Evolutionary conservation across 805 yeast genomes (phyloP).

Genomic region (Cyberlindnera veronae): DNA sequence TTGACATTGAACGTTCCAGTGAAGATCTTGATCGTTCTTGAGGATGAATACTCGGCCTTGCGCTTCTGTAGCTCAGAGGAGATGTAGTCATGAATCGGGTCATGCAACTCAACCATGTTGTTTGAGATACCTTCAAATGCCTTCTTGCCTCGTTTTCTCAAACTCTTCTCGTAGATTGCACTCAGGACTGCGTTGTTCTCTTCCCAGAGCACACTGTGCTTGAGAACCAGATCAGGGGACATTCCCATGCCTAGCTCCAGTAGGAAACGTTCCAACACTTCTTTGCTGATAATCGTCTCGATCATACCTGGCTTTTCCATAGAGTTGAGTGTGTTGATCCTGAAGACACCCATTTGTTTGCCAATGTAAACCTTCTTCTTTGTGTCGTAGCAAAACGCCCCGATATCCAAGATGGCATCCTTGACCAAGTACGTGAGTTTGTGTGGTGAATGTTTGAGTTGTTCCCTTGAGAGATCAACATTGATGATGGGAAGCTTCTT

Average conservation of each 20-base stretch:
- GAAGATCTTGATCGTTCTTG: conserved; percentile 56
- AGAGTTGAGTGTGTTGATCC: conserved; percentile 88
- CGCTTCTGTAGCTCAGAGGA: conserved; percentile 54
- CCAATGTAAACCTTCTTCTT: conserved; percentile 55
- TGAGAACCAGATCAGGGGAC: conserved; percentile 27
- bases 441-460: conserved; percentile 35
- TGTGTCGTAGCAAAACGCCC: conserved; percentile 76
- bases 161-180: conserved; percentile 57
- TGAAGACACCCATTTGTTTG: conserved; percentile 85
- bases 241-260: conserved; percentile 41
- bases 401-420: conserved; percentile 71
- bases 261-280: conserved; percentile 47
- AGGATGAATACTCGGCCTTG: conserved; percentile 47
- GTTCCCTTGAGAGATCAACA: conserved; percentile 34
- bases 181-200: conserved; percentile 87
- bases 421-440: conserved; percentile 50
- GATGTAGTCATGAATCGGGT: conserved; percentile 85
- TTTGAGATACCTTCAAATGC: conserved; percentile 30
- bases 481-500: conserved; percentile 33
- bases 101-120: conserved; percentile 59
- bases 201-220: conserved; percentile 85
- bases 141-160: conserved; percentile 29
- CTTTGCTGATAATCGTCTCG: conserved; percentile 50
- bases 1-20: conserved; percentile 88
- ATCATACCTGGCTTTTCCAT: conserved; percentile 83